Conservation (phyloP, 805 yeast species). For the Candida arabinofermentans region DNA sequence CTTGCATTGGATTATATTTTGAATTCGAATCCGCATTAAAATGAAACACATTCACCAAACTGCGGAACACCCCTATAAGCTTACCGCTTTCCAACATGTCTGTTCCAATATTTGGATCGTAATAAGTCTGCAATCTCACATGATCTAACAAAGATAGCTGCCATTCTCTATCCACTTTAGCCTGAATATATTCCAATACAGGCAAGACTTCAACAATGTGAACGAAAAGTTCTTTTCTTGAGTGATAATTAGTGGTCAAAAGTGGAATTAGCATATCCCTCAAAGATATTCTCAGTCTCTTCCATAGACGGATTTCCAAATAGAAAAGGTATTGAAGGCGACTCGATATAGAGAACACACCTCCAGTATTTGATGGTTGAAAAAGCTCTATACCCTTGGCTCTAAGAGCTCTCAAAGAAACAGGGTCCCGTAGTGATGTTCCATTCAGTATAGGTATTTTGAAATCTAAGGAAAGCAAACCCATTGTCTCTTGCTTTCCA, state of each 20-base stretch:
- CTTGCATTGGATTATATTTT: conserved; percentile 10
- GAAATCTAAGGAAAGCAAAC: conserved; percentile 33
- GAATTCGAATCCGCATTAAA: conserved; percentile 3
- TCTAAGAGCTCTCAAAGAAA: conserved; percentile 22
- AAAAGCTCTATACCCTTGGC: conserved; percentile 10
- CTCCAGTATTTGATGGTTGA: conserved; percentile 1
- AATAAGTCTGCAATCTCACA: conserved; percentile 29
- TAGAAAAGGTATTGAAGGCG: conserved; percentile 50
- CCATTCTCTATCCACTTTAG: conserved; percentile 46
- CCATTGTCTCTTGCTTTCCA: conserved; percentile 19
- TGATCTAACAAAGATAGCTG: conserved; percentile 30
- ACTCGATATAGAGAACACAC: too few species aligned
- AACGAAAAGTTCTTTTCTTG: conserved; percentile 44
- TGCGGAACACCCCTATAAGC: conserved; percentile 41
- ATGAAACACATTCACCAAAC: conserved; percentile 14
- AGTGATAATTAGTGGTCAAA: conserved; percentile 44
- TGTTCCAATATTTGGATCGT: conserved; percentile 32
- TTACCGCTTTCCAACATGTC: conserved; percentile 37
- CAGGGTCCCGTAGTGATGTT: conserved; percentile 23
- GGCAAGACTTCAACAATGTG: conserved; percentile 56
- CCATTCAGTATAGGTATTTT: conserved; percentile 34
- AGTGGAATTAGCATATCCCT: conserved; percentile 51
- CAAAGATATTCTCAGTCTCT: conserved; percentile 43
- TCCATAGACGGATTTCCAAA: conserved; percentile 58
- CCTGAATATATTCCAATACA: conserved; percentile 44